Evolutionary conservation across 2,329 filamentous ascomycete genomes (phyloP).

Genomic region (Calonectria fujianensis): DNA sequence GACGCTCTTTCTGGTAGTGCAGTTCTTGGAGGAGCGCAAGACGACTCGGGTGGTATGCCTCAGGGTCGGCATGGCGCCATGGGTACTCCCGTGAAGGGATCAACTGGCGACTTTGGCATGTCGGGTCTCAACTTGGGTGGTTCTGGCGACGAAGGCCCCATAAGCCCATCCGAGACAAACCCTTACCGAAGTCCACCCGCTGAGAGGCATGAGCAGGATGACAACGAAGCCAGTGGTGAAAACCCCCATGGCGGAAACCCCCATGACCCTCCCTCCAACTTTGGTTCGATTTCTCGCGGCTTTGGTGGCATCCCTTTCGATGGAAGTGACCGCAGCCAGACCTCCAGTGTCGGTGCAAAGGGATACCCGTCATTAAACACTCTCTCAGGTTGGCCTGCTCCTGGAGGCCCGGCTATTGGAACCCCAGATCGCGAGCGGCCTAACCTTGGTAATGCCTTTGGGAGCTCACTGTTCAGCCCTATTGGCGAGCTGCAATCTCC

Average conservation of each 20-base stretch:
- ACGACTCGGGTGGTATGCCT: slow-evolving; percentile 67
- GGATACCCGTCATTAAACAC: slow-evolving; percentile 79
- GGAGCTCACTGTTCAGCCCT: slow-evolving; percentile 86
- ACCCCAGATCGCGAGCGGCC: slow-evolving; percentile 81
- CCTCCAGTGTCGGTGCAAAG: slow-evolving; percentile 89
- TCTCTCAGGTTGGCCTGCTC: slow-evolving; percentile 77
- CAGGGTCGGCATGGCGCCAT: slow-evolving; percentile 64
- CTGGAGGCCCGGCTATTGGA: slow-evolving; percentile 74
- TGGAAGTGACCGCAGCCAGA: slow-evolving; percentile 93
- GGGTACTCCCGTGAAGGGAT: slow-evolving; percentile 74
- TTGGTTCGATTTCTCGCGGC: slow-evolving; percentile 73
- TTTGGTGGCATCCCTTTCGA: slow-evolving; percentile 74
- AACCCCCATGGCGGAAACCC: slow-evolving; percentile 65
- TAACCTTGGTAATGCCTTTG: slow-evolving; percentile 77
- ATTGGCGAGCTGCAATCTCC: slow-evolving; percentile 88
- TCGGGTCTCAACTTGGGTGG: slow-evolving; percentile 74
- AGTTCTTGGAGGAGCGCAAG: slow-evolving; percentile 84
- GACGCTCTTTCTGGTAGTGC: slow-evolving; percentile 80
- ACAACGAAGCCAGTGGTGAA: slow-evolving; percentile 71
- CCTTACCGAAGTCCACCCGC: slow-evolving; percentile 94
- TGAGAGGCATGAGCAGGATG: slow-evolving; percentile 81
- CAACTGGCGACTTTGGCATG: slow-evolving; percentile 77
- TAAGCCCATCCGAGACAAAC: slow-evolving; percentile 96
- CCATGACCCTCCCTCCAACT: slow-evolving; percentile 66
- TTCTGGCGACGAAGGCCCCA: slow-evolving; percentile 78